Conservation (phyloP, 495 filamentous ascomycete species). For the Echria macrotheca region DNA sequence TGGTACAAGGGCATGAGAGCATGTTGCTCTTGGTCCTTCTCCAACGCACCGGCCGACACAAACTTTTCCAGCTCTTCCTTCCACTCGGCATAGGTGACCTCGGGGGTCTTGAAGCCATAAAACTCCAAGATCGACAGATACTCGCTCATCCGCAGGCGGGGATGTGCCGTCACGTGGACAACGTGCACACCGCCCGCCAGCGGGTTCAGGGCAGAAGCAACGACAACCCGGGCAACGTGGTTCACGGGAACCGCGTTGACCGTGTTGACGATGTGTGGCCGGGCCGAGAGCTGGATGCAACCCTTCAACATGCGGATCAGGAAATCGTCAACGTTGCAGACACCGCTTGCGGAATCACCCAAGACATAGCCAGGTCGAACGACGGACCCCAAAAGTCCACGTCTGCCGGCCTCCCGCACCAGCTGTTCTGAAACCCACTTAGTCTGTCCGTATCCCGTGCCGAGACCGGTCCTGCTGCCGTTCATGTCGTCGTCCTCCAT, state of each 20-base stretch:
- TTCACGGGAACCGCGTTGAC: constrained; percentile 88
- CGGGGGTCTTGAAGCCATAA: constrained; percentile 72
- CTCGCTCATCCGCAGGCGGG: constrained; percentile 71
- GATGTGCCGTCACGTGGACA: constrained; percentile 63
- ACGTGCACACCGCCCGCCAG: constrained; percentile 53
- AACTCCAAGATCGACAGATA: constrained; percentile 65
- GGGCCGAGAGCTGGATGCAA: constrained; percentile 68
- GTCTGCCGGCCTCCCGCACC: constrained; percentile 68
- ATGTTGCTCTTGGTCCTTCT: constrained; percentile 57
- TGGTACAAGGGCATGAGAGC: constrained; percentile 84
- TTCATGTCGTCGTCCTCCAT: constrained; percentile 41
- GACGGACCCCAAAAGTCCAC: constrained; percentile 71
- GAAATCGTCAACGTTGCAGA: constrained; percentile 87
- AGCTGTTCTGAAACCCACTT: constrained; percentile 74
- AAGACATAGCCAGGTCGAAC: constrained; percentile 83
- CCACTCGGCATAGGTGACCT: constrained; percentile 58
- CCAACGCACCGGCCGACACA: constrained; percentile 47
- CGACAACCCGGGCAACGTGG: constrained; percentile 74
- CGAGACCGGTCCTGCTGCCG: constrained; percentile 42
- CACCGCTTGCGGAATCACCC: constrained; percentile 67
- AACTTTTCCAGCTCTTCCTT: constrained; percentile 54
- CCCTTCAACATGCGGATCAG: constrained; percentile 84
- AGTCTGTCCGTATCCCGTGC: constrained; percentile 83
- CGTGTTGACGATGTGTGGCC: constrained; percentile 78
- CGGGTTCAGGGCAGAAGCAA: constrained; percentile 64